phyloP scores from a whole-genome alignment of 2,329 filamentous ascomycete genomes.

The Claviceps fusiformis region DNA sequence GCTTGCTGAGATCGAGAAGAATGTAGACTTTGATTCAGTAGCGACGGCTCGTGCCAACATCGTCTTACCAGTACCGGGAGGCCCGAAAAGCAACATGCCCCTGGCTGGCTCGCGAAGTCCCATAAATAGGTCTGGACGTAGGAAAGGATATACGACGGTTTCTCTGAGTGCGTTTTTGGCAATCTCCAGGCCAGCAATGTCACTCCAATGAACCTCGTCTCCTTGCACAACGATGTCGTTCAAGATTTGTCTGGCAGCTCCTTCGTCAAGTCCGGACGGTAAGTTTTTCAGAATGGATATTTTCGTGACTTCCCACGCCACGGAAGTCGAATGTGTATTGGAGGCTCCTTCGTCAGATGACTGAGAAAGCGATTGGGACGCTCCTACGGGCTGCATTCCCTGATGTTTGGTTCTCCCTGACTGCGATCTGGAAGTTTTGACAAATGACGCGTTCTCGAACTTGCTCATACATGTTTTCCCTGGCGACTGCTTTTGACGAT shows the following conservation, averaged over 20 bases:
- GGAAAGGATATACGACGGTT: constrained; percentile 91
- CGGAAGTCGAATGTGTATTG: constrained; percentile 24
- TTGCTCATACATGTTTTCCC: constrained; percentile 6
- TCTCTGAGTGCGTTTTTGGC: constrained; percentile 90
- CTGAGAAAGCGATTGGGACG: constrained; percentile 33
- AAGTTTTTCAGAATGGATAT: constrained; percentile 59
- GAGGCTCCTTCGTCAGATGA: constrained; percentile 30
- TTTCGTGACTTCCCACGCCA: constrained; percentile 48
- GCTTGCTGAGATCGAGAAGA: constrained; percentile 93
- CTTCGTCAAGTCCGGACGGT: constrained; percentile 67
- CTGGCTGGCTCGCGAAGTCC: constrained; percentile 85
- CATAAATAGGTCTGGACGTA: constrained; percentile 91
- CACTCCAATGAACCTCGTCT: constrained; percentile 88
- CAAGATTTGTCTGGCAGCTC: constrained; percentile 78
- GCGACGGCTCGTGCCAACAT: constrained; percentile 90
- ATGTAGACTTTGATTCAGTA: constrained; percentile 86
- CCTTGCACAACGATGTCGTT: constrained; percentile 93
- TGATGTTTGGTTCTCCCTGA: constrained; percentile 18
- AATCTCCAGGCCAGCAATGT: constrained; percentile 79
- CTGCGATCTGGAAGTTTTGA: constrained; percentile 12
- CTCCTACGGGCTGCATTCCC: constrained; percentile 26
- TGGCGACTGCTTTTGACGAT: constrained; percentile 9
- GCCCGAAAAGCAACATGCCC: constrained; percentile 92
- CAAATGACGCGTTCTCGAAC: constrained; percentile 13
- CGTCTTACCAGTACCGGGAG: constrained; percentile 95